Base-by-base conservation (phyloP, 768 basidiomycete species). In the Tricholoma flavovirens region DNA sequence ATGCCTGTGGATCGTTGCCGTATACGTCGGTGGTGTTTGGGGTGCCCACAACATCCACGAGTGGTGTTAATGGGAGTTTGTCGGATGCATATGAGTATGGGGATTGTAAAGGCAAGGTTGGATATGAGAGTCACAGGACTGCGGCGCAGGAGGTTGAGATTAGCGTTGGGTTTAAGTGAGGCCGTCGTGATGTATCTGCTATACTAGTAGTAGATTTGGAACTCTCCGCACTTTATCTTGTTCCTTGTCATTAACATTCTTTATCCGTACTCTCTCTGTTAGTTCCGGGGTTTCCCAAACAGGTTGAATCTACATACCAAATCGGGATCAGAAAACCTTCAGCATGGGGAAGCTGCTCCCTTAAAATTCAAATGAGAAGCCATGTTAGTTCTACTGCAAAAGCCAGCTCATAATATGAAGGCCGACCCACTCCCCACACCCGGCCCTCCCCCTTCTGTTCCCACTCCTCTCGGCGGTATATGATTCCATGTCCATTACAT, bases 161-260 rank as follows among this genome's bases (percentile, higher is more conserved):
- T 15, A 52, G 36, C 38, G 51, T 40, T 52, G 51, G 51, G 36
- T 52, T 52, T 40, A 9, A n/a, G 19, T 40, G 17, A 42, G 40
- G 36, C 24, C 24, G 24, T 15, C 15, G 14, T 38, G 15, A 6
- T 4, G 15, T 14, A 15, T 14, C n/a, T n/a, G n/a, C n/a, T n/a
- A n/a, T n/a, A n/a, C n/a, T n/a, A 26, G 24, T 26, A 26, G 24
- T 5, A 26, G 24, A 26, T 26, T 26, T 26, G 24, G 3, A 26
- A n/a, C 15, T 7, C 5, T 38, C 1, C 2, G n/a, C 7, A 38
- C 36, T n/a, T n/a, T n/a, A n/a, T 15, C n/a, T n/a, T n/a, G n/a
- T 15, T n/a, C 14, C 30, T 8, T n/a, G 36, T 38, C 15, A 36
- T n/a, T n/a, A n/a, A 7, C n/a, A 38, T 6, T 15, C 14, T 14